Evolutionary conservation across 805 yeast species (phyloP), one percentile per base, ranked within the genome.

Genomic region (Ogataea pini): DNA sequence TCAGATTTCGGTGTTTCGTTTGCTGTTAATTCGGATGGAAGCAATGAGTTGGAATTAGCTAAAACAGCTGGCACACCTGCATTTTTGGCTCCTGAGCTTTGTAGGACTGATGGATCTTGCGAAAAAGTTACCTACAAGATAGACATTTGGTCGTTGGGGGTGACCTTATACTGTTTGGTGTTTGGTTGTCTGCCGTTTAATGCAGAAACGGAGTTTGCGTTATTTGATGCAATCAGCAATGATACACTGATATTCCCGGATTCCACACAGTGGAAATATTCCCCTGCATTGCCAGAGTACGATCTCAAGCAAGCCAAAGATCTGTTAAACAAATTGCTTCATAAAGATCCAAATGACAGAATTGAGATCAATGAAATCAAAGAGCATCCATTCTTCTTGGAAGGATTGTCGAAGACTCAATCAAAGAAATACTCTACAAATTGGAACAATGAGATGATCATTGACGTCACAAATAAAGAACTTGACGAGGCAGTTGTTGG

Each of bases 41-140:
- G 65, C 48, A 74, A 79, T 55, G 97, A 90, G 52, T 71, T 83
- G 47, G 97, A 92, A 58, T 73, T 92, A 52, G 95, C 97, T 1
- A 92, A 91, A 66, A 92, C 98, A 0, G 98, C 96, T 0, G 99
- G 98, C 4, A 92, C 98, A 0, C 98, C 98, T 1, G 97, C 97
- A 0, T 92, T 92, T 65, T 85, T 90, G 60, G 96, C 98, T 0
- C 97, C 97, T 0, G 99, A 94, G 64, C 73, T 91, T 40, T 91
- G 97, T 62, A 75, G 77, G 46, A 83, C 87, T 1, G 80, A 77
- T 47, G 76, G 66, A 44, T 59, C 60, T 5, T 62, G 58, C 27
- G 79, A 83, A 4, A 79, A 75, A 46, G 85, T 92, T 36, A 85
- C 88, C 45, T 76, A 83, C 62, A 89, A 87, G 65, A 87, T 94